Evolutionary conservation across 305 asterid species (phyloP).

Genomic region (Fraxinus platypoda): DNA sequence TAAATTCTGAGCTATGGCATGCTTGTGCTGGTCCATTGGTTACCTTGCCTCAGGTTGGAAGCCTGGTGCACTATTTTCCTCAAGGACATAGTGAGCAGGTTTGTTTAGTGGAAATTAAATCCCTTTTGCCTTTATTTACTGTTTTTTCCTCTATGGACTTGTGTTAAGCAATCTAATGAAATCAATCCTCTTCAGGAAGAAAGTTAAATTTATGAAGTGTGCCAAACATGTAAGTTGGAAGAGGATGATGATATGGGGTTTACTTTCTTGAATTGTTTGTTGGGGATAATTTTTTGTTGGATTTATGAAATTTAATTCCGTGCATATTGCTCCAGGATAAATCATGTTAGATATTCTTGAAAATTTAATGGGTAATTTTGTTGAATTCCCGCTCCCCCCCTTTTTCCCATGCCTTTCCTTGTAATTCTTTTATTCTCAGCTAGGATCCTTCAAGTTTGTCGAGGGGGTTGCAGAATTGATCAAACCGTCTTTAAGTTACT

Average conservation of each 20-base stretch:
- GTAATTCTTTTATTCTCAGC: background rate
- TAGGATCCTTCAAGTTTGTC: background rate
- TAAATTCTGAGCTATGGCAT: slow-evolving; percentile 90
- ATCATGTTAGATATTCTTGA: background rate
- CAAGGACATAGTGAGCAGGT: slow-evolving; percentile 99
- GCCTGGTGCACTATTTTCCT: slow-evolving; percentile 91
- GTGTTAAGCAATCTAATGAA: background rate
- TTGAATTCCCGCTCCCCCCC: background rate
- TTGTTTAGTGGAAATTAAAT: slow-evolving; percentile 6
- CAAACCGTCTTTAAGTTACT: background rate
- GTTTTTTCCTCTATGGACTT: background rate
- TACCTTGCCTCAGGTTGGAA: slow-evolving; percentile 88
- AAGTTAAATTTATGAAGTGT: background rate
- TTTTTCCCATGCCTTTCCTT: background rate
- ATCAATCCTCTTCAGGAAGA: background rate
- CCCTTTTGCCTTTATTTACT: background rate
- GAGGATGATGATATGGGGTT: background rate
- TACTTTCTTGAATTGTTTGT: too few species aligned
- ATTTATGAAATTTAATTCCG: background rate
- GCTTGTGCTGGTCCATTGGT: slow-evolving; percentile 97
- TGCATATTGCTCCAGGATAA: background rate
- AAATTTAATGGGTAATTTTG: background rate
- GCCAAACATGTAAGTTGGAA: background rate
- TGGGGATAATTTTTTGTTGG: background rate
- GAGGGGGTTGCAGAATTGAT: background rate